A percentile compares a stretch with the other conserved stretches of the same genome.
phyloP scores from a whole-genome alignment of 2,329 filamentous ascomycete species.

The Aspergillus jensenii region DNA sequence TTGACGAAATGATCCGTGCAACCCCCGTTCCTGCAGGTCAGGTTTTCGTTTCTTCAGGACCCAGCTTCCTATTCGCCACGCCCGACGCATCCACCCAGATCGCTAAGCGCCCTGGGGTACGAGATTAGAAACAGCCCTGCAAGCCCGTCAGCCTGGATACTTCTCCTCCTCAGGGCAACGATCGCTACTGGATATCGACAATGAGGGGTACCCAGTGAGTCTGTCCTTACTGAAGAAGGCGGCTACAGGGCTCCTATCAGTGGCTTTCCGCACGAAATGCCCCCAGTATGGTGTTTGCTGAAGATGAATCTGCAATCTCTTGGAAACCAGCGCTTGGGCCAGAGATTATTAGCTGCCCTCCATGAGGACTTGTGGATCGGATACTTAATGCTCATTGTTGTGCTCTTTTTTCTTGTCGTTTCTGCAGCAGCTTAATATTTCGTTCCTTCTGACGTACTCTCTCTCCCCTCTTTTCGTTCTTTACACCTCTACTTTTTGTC shows the following conservation, averaged over 20 bases:
- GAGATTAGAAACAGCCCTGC: constrained; percentile 10
- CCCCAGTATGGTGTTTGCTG: background rate
- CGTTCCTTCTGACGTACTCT: background rate
- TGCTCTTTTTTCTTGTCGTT: background rate
- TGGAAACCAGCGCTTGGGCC: background rate
- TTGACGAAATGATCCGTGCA: background rate
- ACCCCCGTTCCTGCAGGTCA: background rate
- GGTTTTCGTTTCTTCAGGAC: background rate
- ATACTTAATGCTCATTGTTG: constrained; percentile 3
- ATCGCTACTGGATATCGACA: background rate
- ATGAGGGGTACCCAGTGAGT: background rate
- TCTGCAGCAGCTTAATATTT: background rate
- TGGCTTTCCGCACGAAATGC: constrained; percentile 12
- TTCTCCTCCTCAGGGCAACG: background rate
- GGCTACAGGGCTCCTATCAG: constrained; percentile 7
- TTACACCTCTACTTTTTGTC: constrained; percentile 1
- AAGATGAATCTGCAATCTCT: constrained; percentile 8
- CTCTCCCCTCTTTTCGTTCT: constrained; percentile 5
- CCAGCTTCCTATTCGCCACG: background rate
- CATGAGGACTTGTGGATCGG: background rate
- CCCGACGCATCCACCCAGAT: background rate
- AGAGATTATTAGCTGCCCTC: background rate
- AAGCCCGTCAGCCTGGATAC: constrained; percentile 1
- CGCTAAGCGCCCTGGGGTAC: constrained; percentile 7
- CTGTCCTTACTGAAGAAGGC: background rate